phyloP scores from a whole-genome alignment of 345 rosid genomes.

The Salix koriyanagi region DNA sequence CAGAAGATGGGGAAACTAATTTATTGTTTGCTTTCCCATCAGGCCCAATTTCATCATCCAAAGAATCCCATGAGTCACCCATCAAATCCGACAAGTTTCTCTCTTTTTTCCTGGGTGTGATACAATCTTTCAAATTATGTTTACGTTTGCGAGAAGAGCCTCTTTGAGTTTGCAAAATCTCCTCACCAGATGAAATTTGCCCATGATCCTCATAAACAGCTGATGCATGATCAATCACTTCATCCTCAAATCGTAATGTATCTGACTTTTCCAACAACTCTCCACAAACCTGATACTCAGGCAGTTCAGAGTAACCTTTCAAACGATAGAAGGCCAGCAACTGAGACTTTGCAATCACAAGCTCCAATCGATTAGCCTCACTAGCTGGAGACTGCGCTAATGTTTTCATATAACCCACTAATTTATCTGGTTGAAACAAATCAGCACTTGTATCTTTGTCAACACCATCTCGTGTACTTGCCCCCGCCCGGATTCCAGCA shows the following conservation, averaged over 20 bases:
- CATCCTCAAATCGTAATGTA: conserved; percentile 20
- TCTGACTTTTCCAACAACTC: conserved; percentile 32
- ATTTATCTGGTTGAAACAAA: conserved; percentile 43
- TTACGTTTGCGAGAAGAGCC: conserved; percentile 47
- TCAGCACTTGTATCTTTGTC: conserved; percentile 24
- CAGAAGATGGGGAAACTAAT: conserved; percentile 38
- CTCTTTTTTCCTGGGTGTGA: conserved; percentile 46
- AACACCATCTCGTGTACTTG: conserved; percentile 31
- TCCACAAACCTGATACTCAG: conserved; percentile 43
- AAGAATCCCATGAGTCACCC: conserved; percentile 43
- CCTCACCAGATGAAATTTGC: conserved; percentile 19
- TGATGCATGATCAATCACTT: conserved; percentile 8
- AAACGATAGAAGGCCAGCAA: conserved; percentile 46
- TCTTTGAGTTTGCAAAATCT: conserved; percentile 24
- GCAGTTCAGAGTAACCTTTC: conserved; percentile 46
- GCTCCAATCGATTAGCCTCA: conserved; percentile 51
- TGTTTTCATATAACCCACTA: conserved; percentile 46
- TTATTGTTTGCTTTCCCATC: conserved; percentile 36
- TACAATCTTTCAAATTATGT: conserved; percentile 58
- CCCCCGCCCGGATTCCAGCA: conserved; percentile 47
- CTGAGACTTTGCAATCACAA: conserved; percentile 53
- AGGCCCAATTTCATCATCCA: conserved; percentile 40
- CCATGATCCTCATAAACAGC: conserved; percentile 21
- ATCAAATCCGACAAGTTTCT: conserved; percentile 49
- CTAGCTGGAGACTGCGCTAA: conserved; percentile 46